Conservation (phyloP, 2,329 filamentous ascomycete genomes). For the Fusarium stilboides region DNA sequence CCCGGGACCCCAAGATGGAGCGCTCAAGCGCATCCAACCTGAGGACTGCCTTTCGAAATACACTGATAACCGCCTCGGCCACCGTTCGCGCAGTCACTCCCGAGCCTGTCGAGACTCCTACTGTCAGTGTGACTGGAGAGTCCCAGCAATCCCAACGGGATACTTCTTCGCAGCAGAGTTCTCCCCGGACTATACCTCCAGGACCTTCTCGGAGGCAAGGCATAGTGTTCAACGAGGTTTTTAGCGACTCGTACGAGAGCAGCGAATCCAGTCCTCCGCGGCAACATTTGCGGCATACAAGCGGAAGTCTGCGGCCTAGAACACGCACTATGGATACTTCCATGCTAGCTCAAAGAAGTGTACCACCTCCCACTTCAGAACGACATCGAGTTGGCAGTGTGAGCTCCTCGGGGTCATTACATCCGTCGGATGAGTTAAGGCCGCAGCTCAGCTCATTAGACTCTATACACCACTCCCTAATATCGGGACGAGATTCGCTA, state of each 20-base stretch:
- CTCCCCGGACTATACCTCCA: constrained; percentile 52
- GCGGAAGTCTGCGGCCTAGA: constrained; percentile 63
- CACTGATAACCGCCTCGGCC: constrained; percentile 52
- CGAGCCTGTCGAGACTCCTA: constrained; percentile 63
- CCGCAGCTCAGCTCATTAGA: constrained; percentile 58
- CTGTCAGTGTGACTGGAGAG: constrained; percentile 44
- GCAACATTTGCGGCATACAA: constrained; percentile 52
- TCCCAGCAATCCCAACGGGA: constrained; percentile 46
- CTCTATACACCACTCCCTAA: constrained; percentile 60
- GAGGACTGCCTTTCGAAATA: constrained; percentile 54
- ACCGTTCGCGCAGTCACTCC: constrained; percentile 78
- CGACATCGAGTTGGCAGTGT: constrained; percentile 80
- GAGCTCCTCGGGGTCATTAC: constrained; percentile 72
- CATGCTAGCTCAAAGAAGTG: constrained; percentile 63
- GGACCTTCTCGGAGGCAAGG: constrained; percentile 68
- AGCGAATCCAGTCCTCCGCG: constrained; percentile 58
- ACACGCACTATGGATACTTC: constrained; percentile 72
- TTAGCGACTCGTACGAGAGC: constrained; percentile 66
- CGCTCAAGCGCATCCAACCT: constrained; percentile 56
- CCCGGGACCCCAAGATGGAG: constrained; percentile 53
- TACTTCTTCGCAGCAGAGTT: constrained; percentile 53
- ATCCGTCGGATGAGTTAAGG: constrained; percentile 66
- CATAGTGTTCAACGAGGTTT: constrained; percentile 72
- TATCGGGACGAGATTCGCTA: constrained; percentile 56
- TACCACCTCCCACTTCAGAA: constrained; percentile 59